These are phyloP conservation scores for Chrysoporthe austroafricana DNA, from an alignment of 2,329 filamentous ascomycete species.

Conservation along the genomic window DNA sequence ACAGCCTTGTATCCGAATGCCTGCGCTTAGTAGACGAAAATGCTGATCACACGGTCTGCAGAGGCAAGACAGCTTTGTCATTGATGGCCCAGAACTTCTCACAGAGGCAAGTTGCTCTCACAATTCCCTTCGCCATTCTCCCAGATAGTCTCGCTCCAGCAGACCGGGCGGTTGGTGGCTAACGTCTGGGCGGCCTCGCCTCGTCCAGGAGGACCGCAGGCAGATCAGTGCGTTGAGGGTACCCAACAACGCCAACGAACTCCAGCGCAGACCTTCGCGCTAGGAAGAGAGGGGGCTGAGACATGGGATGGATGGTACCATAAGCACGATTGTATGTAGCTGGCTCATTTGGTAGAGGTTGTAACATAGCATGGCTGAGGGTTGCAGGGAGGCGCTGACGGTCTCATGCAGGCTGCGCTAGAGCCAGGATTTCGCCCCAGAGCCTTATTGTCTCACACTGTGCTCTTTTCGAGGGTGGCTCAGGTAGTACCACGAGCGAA, in stretches of 20 bases:
- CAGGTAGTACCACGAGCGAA: neutral
- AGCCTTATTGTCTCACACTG: slow-evolving; percentile 1
- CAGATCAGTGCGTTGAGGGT: neutral
- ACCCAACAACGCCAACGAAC: neutral
- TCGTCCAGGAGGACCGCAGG: neutral
- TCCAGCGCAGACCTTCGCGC: neutral
- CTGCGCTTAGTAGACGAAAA: neutral
- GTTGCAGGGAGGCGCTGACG: neutral
- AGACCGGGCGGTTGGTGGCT: neutral
- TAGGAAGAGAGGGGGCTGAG: neutral
- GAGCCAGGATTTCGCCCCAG: neutral
- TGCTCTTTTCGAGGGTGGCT: neutral
- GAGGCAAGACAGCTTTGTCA: neutral
- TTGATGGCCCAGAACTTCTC: neutral
- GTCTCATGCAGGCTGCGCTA: neutral
- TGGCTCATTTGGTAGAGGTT: no score
- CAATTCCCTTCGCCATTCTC: neutral
- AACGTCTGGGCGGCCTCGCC: neutral
- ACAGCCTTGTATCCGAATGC: neutral
- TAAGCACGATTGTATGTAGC: no score
- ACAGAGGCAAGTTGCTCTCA: neutral
- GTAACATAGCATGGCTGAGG: neutral
- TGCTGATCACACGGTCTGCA: neutral
- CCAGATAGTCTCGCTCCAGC: no score
- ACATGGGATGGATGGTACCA: neutral